Conservation (phyloP, 352 stramenopile species). For the Pythium sukuiense region DNA sequence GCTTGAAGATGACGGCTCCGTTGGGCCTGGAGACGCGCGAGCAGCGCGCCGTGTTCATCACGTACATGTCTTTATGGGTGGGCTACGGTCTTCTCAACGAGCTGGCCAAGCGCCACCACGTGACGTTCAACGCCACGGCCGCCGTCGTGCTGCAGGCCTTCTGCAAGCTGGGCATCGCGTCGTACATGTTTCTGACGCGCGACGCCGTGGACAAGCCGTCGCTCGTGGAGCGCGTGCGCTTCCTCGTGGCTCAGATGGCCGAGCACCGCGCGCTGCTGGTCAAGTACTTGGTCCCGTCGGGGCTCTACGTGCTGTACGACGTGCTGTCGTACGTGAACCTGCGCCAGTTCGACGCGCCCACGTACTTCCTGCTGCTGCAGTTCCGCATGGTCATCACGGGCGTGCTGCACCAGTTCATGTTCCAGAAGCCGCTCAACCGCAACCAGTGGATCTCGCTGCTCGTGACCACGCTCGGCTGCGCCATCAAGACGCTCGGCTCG, state of each 20-base stretch:
- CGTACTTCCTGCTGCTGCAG: constrained; percentile 78
- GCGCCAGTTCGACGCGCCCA: constrained; percentile 66
- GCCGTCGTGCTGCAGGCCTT: constrained; percentile 76
- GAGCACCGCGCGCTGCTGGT: constrained; percentile 50
- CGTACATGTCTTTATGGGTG: constrained; percentile 81
- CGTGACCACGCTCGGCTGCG: constrained; percentile 70
- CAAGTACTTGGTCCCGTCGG: constrained; percentile 74
- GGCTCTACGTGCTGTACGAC: constrained; percentile 81
- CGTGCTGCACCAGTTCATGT: constrained; percentile 77
- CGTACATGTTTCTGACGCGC: constrained; percentile 64
- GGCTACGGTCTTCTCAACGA: constrained; percentile 79
- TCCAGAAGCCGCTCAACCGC: constrained; percentile 64
- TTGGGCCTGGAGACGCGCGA: constrained; percentile 72
- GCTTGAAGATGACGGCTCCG: constrained; percentile 37
- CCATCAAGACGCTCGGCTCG: constrained; percentile 73
- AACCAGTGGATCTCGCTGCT: constrained; percentile 77
- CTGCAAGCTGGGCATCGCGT: constrained; percentile 67
- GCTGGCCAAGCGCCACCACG: constrained; percentile 62
- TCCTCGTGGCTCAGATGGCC: constrained; percentile 39
- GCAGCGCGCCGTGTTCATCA: constrained; percentile 74
- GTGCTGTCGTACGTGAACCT: constrained; percentile 85
- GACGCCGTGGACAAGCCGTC: constrained; percentile 34
- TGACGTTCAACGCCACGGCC: constrained; percentile 73
- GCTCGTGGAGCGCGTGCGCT: constrained; percentile 29
- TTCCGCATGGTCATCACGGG: constrained; percentile 83